These are phyloP conservation scores for Diaporthe sp. DNA, from an alignment of 2,329 filamentous ascomycete species.

Conservation along the genomic window DNA sequence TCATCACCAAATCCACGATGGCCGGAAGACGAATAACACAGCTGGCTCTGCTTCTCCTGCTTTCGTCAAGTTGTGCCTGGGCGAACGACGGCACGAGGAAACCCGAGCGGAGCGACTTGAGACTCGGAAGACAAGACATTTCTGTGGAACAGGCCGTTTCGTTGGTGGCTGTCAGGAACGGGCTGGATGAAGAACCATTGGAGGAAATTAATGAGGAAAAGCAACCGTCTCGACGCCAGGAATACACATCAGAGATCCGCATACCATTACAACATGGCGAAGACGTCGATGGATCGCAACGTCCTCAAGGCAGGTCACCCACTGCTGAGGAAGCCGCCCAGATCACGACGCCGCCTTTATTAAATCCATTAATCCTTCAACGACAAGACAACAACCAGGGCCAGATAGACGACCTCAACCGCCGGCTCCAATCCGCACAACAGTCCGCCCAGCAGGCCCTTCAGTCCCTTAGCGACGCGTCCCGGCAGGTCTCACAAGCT, in stretches of 20 bases:
- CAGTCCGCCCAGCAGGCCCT: constrained; percentile 50
- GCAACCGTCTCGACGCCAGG: constrained; percentile 5
- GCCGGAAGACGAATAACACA: constrained; percentile 42
- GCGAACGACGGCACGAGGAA: constrained; percentile 38
- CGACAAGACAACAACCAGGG: constrained; percentile 45
- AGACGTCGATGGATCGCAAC: background rate
- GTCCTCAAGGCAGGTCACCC: constrained; percentile 14
- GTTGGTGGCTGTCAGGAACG: background rate
- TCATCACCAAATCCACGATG: constrained; percentile 42
- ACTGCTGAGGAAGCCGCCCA: constrained; percentile 37
- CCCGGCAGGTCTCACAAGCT: constrained; percentile 50
- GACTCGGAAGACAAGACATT: constrained; percentile 5
- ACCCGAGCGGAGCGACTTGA: constrained; percentile 19
- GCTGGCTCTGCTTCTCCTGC: constrained; percentile 46
- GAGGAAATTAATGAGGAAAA: background rate
- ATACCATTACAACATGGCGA: background rate
- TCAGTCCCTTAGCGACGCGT: constrained; percentile 48
- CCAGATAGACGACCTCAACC: constrained; percentile 46
- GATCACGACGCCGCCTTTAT: constrained; percentile 47
- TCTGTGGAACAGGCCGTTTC: background rate
- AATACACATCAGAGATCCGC: background rate
- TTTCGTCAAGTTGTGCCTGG: constrained; percentile 47
- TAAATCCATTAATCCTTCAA: constrained; percentile 30
- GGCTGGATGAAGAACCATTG: background rate
- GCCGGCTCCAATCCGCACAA: constrained; percentile 44